Conservation (phyloP, 768 basidiomycete species). For the Clavulina sp. region DNA sequence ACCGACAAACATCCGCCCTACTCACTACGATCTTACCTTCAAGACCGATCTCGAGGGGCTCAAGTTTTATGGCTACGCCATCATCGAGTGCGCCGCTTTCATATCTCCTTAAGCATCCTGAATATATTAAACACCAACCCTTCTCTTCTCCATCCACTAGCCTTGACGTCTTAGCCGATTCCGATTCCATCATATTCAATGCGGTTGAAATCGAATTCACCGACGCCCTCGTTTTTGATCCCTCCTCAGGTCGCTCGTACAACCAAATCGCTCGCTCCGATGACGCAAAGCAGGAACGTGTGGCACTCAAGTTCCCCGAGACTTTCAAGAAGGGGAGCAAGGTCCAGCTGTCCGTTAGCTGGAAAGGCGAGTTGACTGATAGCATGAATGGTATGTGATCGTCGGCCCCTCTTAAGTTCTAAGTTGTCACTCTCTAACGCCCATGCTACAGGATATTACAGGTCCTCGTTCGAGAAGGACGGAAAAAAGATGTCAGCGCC, state of each 20-base stretch:
- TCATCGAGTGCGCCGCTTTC: constrained; percentile 35
- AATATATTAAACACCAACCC: too few relatives aligned
- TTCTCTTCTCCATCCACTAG: too few relatives aligned
- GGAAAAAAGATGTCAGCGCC: constrained; percentile 34
- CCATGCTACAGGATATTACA: constrained; percentile 37
- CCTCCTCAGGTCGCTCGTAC: constrained; percentile 34
- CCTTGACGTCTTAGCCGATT: constrained; percentile 43
- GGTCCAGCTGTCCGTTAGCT: constrained; percentile 50
- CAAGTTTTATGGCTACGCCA: constrained; percentile 59
- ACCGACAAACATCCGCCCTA: constrained; percentile 12
- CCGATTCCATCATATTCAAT: constrained; percentile 48
- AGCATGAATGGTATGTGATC: constrained; percentile 44
- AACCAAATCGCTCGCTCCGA: too few relatives aligned
- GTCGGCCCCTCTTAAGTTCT: not conserved
- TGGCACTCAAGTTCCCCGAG: constrained; percentile 34
- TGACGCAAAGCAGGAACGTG: constrained; percentile 40
- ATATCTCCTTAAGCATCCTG: too few relatives aligned
- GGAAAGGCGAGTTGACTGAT: constrained; percentile 43
- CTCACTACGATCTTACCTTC: constrained; percentile 22
- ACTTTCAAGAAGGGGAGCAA: constrained; percentile 47
- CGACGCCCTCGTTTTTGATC: constrained; percentile 34
- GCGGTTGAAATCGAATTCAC: constrained; percentile 40
- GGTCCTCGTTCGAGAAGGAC: constrained; percentile 41
- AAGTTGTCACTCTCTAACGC: not conserved
- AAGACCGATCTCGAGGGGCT: constrained; percentile 47